Conservation (phyloP, 192 early-diverging fungal species). For the Gonapodya prolifera region DNA sequence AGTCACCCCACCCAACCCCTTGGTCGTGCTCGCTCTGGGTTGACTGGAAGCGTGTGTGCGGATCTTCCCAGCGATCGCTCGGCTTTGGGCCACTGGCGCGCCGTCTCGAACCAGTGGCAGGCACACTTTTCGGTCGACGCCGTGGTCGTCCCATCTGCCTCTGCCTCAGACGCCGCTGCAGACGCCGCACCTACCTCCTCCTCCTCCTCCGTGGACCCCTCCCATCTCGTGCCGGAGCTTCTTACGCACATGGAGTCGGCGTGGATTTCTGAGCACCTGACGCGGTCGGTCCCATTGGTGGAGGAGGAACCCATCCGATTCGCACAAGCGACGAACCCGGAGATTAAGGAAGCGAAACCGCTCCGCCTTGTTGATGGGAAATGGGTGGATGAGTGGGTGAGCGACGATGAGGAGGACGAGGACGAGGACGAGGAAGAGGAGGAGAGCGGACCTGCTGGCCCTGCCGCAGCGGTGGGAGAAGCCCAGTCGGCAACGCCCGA, state of each 20-base stretch:
- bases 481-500: no score
- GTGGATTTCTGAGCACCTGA: neutral
- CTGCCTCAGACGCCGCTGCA: neutral
- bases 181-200: neutral
- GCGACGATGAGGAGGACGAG: neutral
- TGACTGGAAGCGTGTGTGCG: no score
- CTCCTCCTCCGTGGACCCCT: neutral
- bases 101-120: neutral
- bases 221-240: neutral
- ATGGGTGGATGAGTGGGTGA: neutral
- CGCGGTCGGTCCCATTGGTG: neutral
- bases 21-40: no score
- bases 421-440: neutral
- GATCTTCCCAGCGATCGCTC: neutral
- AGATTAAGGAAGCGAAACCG: neutral
- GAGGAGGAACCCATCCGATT: neutral
- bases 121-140: neutral
- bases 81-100: neutral
- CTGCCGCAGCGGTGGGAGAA: no score
- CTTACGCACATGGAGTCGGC: neutral
- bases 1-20: neutral
- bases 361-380: neutral
- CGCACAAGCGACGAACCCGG: neutral
- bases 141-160: neutral
- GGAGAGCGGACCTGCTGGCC: no score